Conservation (phyloP, 768 basidiomycete genomes). For the Xerocomus potaroensis region DNA sequence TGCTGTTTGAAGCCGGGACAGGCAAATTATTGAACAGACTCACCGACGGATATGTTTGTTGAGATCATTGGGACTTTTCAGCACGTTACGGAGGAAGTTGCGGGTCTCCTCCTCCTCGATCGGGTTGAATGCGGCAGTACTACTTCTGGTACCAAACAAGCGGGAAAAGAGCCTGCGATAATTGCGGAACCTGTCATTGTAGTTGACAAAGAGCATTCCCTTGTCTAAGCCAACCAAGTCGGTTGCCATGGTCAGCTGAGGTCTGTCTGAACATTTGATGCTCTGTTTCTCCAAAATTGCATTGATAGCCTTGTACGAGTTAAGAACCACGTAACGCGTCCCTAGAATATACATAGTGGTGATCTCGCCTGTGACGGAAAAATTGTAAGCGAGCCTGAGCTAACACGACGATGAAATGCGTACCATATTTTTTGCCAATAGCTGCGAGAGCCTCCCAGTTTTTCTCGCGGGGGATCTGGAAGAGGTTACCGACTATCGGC, state of each 20-base stretch:
- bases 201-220: slow-evolving; percentile 4
- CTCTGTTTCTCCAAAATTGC: slow-evolving; percentile 53
- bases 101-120: slow-evolving; percentile 19
- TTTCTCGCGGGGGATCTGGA: slow-evolving; percentile 48
- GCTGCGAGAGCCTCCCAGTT: slow-evolving; percentile 50
- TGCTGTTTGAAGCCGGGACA: no score
- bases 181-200: slow-evolving; percentile 8
- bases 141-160: slow-evolving; percentile 10
- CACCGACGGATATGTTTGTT: slow-evolving; percentile 22
- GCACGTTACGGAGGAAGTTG: slow-evolving; percentile 17
- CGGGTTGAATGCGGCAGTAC: slow-evolving; percentile 6
- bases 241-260: slow-evolving; percentile 12
- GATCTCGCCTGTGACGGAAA: slow-evolving; percentile 22
- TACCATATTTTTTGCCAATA: slow-evolving; percentile 53
- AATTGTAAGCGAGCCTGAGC: neutral
- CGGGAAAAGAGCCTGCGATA: slow-evolving; percentile 12
- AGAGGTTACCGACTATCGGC: slow-evolving; percentile 49
- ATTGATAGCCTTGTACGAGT: slow-evolving; percentile 39
- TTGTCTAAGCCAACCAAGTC: slow-evolving; percentile 18
- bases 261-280: slow-evolving; percentile 43
- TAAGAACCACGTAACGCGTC: slow-evolving; percentile 48
- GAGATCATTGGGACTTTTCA: slow-evolving; percentile 12
- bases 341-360: slow-evolving; percentile 32
- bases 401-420: slow-evolving; percentile 6
- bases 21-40: neutral